Evolutionary conservation across 305 asterid species (phyloP).

Genomic region (Coffea humblotiana): DNA sequence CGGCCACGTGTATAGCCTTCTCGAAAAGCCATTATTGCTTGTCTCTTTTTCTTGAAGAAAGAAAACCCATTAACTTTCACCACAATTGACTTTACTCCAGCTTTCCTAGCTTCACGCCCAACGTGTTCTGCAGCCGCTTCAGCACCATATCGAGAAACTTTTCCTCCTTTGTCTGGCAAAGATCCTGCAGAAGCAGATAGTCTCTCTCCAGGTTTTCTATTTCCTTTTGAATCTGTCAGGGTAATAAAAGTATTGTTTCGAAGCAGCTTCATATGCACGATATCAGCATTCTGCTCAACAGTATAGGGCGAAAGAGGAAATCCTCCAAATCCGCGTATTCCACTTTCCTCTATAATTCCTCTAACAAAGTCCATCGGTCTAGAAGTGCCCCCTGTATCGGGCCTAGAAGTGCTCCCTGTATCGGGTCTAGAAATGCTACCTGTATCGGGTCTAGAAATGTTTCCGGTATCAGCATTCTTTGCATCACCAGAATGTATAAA

Average conservation of each 20-base stretch:
- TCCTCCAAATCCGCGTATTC: constrained; percentile 1
- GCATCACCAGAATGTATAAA: constrained; percentile 46
- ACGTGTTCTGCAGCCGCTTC: constrained; percentile 87
- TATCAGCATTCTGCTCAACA: constrained; percentile 70
- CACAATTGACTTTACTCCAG: constrained; percentile 66
- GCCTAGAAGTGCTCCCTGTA: too few species aligned
- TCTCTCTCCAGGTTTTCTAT: constrained; percentile 50
- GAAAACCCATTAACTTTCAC: constrained; percentile 80
- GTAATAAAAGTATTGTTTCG: constrained; percentile 81
- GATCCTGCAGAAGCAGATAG: constrained; percentile 54
- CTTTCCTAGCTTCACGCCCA: constrained; percentile 70
- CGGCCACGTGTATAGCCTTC: constrained; percentile 72
- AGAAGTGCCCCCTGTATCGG: too few species aligned
- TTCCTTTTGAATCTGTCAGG: constrained; percentile 76
- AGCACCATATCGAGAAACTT: constrained; percentile 59
- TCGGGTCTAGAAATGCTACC: too few species aligned
- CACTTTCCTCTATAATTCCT: constrained; percentile 20
- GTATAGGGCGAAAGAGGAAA: constrained; percentile 18
- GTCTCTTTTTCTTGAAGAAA: constrained; percentile 69
- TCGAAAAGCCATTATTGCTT: constrained; percentile 63
- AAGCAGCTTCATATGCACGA: constrained; percentile 80
- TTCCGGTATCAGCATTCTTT: constrained; percentile 28
- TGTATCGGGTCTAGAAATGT: constrained; percentile 8
- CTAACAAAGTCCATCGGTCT: constrained; percentile 30
- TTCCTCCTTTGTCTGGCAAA: constrained; percentile 65